These are phyloP conservation scores for Cicer pinnatifidum DNA, from an alignment of 306 rosid genomes.

Conservation along the genomic window DNA sequence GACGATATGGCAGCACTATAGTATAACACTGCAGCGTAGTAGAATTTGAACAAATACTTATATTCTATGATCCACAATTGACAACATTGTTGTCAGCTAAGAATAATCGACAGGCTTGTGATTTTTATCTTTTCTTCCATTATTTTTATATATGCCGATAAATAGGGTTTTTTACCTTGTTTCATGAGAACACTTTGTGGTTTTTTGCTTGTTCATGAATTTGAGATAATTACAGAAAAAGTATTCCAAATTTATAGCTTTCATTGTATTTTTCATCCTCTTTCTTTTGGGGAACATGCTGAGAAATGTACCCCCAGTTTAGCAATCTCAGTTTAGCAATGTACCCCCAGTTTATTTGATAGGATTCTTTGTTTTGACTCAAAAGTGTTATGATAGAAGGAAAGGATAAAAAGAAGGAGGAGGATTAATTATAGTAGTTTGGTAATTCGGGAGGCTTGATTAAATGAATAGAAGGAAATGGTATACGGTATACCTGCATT, in stretches of 20 bases:
- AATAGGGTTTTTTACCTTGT: neutral
- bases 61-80: too few relatives aligned
- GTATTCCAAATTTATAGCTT: neutral
- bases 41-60: too few relatives aligned
- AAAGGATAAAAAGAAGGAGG: too few relatives aligned
- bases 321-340: neutral
- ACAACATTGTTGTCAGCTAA: neutral
- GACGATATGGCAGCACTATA: too few relatives aligned
- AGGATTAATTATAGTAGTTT: too few relatives aligned
- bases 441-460: too few relatives aligned
- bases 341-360: neutral
- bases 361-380: neutral
- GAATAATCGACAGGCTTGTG: neutral
- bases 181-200: neutral
- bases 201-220: neutral
- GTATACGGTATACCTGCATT: too few relatives aligned
- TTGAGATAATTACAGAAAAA: neutral
- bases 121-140: neutral
- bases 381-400: too few relatives aligned
- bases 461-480: too few relatives aligned
- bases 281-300: neutral
- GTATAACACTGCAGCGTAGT: too few relatives aligned
- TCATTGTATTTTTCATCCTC: neutral
- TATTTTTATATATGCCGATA: constrained; percentile 12
- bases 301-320: neutral